A percentile compares a stretch with the other conserved stretches of the same genome.
Conservation (phyloP, 495 filamentous ascomycete species). For the Daldinia bambusicola region DNA sequence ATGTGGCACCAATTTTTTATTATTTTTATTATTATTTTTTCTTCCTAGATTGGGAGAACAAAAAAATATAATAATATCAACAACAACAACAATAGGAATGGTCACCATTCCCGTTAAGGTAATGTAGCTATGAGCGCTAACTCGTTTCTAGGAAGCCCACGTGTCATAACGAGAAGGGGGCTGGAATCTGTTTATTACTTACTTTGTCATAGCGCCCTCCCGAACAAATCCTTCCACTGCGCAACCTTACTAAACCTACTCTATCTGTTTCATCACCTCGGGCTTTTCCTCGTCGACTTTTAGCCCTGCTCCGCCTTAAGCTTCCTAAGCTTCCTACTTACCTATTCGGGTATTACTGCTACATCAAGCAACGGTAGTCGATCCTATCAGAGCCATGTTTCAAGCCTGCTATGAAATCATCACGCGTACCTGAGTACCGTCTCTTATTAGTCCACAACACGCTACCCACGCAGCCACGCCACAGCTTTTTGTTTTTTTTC, state of each 20-base stretch:
- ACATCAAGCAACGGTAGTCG: conserved; percentile 16
- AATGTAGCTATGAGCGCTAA: conserved; percentile 29
- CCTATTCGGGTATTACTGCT: background rate
- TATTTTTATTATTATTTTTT: background rate
- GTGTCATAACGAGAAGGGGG: conserved; percentile 46
- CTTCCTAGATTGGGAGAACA: conserved; percentile 36
- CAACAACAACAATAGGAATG: background rate
- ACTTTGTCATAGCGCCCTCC: conserved; percentile 18
- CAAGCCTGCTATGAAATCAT: conserved; percentile 23
- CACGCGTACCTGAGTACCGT: conserved; percentile 10
- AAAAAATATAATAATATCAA: background rate
- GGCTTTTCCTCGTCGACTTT: conserved; percentile 32
- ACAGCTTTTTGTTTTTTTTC: background rate
- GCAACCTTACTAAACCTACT: conserved; percentile 27
- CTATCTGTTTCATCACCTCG: conserved; percentile 38
- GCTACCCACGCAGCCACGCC: conserved; percentile 4
- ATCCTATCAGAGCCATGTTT: conserved; percentile 29
- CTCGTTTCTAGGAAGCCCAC: conserved; percentile 42
- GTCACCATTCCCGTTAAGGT: conserved; percentile 42
- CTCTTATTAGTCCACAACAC: background rate
- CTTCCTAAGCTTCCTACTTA: conserved; percentile 12
- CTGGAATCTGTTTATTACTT: conserved; percentile 37
- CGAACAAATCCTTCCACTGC: conserved; percentile 28
- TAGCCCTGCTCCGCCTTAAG: conserved; percentile 9
- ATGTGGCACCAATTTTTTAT: conserved; percentile 47